These are phyloP conservation scores for Clonostachys rhizophaga DNA, from an alignment of 2,329 filamentous ascomycete species.

Conservation along the genomic window DNA sequence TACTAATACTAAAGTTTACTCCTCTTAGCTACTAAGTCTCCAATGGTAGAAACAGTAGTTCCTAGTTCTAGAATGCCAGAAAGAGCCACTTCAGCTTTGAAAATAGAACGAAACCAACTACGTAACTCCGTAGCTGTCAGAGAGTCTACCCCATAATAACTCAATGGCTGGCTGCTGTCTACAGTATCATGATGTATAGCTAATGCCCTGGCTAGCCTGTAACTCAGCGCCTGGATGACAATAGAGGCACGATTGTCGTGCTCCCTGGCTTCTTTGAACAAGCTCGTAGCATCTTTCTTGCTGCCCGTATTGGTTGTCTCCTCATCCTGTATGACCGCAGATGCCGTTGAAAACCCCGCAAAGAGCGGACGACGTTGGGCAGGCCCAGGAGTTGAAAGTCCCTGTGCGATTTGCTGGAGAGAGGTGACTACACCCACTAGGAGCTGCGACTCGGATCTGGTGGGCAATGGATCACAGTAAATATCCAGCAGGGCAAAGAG, in stretches of 20 bases:
- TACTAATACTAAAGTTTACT: neutral
- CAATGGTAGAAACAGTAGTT: constrained; percentile 3
- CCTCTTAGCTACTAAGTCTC: neutral
- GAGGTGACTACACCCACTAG: neutral
- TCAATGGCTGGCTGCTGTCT: constrained; percentile 28
- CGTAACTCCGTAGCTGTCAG: constrained; percentile 44
- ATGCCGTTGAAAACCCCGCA: neutral
- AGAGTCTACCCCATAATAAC: constrained; percentile 46
- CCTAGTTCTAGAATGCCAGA: constrained; percentile 42
- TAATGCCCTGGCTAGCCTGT: constrained; percentile 19
- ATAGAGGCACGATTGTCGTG: neutral
- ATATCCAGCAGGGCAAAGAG: neutral
- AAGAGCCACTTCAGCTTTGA: constrained; percentile 36
- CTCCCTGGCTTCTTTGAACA: neutral
- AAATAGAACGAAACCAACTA: constrained; percentile 42
- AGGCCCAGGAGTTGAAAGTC: neutral
- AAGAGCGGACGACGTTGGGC: neutral
- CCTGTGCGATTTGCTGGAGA: neutral
- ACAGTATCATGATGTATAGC: constrained; percentile 36
- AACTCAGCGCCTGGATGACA: neutral
- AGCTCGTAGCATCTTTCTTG: neutral
- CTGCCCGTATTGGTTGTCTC: neutral
- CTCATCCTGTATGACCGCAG: neutral
- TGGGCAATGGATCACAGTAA: neutral
- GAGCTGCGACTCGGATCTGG: neutral